Percentiles rank a stretch among this genome's conserved stretches.
Conservation (phyloP, 257 asterid genomes). For the Handroanthus guayacan region DNA sequence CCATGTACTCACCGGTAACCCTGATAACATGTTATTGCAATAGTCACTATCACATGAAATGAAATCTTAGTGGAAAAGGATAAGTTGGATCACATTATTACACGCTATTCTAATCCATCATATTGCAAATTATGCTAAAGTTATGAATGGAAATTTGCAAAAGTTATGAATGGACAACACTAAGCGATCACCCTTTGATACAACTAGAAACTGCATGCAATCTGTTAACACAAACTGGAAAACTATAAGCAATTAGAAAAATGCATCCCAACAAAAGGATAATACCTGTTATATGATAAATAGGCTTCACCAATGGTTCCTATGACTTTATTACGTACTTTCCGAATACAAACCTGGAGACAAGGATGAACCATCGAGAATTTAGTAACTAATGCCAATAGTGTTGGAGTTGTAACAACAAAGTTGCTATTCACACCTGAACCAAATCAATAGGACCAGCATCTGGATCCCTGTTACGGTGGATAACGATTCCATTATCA, state of each 20-base stretch:
- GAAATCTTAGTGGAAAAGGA: background rate
- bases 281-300: slow-evolving; percentile 81
- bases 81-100: background rate
- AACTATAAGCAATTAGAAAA: background rate
- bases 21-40: slow-evolving; percentile 42
- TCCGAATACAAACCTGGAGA: slow-evolving; percentile 82
- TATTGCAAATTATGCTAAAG: no score
- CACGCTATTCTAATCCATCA: background rate
- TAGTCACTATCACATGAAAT: background rate
- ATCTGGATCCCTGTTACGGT: slow-evolving; percentile 88
- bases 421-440: slow-evolving; percentile 59
- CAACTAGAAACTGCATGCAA: background rate
- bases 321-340: slow-evolving; percentile 90
- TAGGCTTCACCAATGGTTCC: slow-evolving; percentile 92
- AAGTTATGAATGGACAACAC: no score
- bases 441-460: slow-evolving; percentile 84
- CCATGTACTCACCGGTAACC: slow-evolving; percentile 78
- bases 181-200: background rate
- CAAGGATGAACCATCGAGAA: slow-evolving; percentile 14
- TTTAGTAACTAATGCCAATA: background rate
- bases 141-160: no score
- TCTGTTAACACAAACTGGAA: no score
- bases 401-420: slow-evolving; percentile 15
- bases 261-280: background rate
- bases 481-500: slow-evolving; percentile 93